Evolutionary conservation across 2,329 filamentous ascomycete species (phyloP).

Genomic region (Arthrobotrys sphaeroides): DNA sequence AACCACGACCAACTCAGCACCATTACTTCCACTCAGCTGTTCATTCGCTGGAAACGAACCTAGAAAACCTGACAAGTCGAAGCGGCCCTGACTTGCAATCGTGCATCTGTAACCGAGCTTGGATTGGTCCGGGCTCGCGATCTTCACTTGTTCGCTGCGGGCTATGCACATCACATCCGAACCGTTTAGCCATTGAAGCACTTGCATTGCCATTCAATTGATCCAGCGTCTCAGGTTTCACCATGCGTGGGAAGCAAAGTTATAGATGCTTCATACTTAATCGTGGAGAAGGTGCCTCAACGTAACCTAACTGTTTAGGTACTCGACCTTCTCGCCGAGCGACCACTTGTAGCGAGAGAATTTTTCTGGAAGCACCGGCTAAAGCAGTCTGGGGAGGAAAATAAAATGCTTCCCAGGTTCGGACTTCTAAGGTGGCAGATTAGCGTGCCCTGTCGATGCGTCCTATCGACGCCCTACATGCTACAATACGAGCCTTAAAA

Average conservation of each 20-base stretch:
- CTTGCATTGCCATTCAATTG: conserved; percentile 13
- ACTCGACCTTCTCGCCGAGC: background rate
- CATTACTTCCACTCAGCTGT: conserved; percentile 11
- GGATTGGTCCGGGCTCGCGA: conserved; percentile 41
- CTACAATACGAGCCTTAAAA: conserved; percentile 40
- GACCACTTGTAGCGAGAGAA: conserved; percentile 31
- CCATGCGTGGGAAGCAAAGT: background rate
- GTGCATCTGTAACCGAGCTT: conserved; percentile 37
- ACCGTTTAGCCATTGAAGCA: conserved; percentile 22
- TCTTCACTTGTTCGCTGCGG: conserved; percentile 20
- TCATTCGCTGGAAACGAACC: conserved; percentile 34
- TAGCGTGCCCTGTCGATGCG: conserved; percentile 42
- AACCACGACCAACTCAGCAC: conserved; percentile 43
- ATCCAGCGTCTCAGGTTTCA: conserved; percentile 1
- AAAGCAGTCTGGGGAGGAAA: conserved; percentile 25
- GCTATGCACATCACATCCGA: conserved; percentile 40
- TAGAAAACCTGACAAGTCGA: conserved; percentile 26
- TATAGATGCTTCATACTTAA: background rate
- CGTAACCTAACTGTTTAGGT: background rate
- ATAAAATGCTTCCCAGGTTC: conserved; percentile 51
- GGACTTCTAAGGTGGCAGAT: conserved; percentile 35
- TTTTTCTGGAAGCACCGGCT: conserved; percentile 48
- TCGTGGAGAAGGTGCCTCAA: background rate
- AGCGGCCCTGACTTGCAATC: conserved; percentile 15
- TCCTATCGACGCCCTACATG: conserved; percentile 25